Evolutionary conservation across 2,329 filamentous ascomycete species (phyloP), one percentile per base, ranked within the genome.

Genomic region (Monosporascus sp.): DNA sequence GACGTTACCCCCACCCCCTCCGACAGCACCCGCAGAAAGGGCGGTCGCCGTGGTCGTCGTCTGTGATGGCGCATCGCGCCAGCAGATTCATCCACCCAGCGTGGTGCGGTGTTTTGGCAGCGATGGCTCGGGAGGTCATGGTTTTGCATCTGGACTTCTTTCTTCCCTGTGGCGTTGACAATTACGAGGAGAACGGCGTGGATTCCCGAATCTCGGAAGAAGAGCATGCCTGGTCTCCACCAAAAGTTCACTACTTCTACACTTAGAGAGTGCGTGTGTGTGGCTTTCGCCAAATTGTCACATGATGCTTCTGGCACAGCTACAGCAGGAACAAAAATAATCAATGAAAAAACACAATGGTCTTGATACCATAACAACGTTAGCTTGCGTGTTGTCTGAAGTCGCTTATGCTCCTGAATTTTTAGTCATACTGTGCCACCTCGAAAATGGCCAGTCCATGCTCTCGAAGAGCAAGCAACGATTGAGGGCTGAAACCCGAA

Each of bases 11-110:
- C 94, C 70, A 99, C 94, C 59, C 94, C 95, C 70, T 99, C 94
- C 78, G 94, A 99, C 81, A 96, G 90, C 77, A 99, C 94, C 73
- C 90, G 94, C 81, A 92, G 93, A 83, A 99, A 99, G 91, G 94
- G 94, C 83, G 94, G 94, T 97, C 92, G 94, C 81, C 93, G 94
- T 89, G 94, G 94, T 97, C 94, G 94, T 82, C 93, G 94, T 96
- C 89, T 99, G 79, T 99, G 83, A 89, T 79, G 76, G 70, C 73
- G 61, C 51, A 58, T 58, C 52, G 55, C 55, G 52, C 60, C 56
- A 50, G 36, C 45, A 69, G 63, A 62, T 62, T 58, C 54, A 51
- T 69, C 62, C 56, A 63, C 52, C 59, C 61, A 56, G 57, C 44
- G 52, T 58, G 53, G 68, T 68, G 71, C 27, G 27, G 27, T 11